Conservation (phyloP, 352 stramenopile genomes). For the Phytophthora pseudosyringae region DNA sequence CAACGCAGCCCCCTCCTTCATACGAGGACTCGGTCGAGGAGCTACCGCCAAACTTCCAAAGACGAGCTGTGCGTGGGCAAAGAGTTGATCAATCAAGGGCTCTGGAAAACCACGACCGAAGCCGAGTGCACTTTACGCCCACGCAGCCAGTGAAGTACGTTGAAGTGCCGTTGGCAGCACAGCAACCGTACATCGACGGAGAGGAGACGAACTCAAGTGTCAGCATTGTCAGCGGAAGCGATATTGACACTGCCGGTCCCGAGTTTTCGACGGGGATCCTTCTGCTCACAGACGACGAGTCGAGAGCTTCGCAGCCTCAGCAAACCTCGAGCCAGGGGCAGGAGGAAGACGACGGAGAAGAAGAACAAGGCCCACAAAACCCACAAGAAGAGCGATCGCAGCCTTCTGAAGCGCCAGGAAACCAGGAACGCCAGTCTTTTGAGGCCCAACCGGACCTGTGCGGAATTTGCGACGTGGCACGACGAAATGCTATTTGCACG, state of each 20-base stretch:
- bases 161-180: conserved; percentile 28
- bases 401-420: conserved; percentile 6
- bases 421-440: conserved; percentile 6
- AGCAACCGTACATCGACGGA: conserved; percentile 12
- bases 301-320: conserved; percentile 4
- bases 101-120: conserved; percentile 10
- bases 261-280: conserved; percentile 29
- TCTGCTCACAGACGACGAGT: conserved; percentile 17
- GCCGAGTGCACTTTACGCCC: conserved; percentile 25
- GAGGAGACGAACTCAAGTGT: conserved; percentile 28
- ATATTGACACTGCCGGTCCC: conserved; percentile 21
- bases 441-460: conserved; percentile 40
- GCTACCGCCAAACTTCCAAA: conserved; percentile 21
- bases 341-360: not conserved
- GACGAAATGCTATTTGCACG: conserved; percentile 63
- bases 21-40: conserved; percentile 15
- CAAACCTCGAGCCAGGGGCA: conserved; percentile 7
- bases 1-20: conserved; percentile 1
- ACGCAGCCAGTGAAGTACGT: conserved; percentile 22
- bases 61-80: conserved; percentile 5
- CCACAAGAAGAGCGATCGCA: conserved; percentile 11
- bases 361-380: not conserved
- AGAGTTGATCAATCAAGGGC: conserved; percentile 8
- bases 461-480: conserved; percentile 63
- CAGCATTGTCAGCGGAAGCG: conserved; percentile 32